These are phyloP conservation scores for Leccinum subrobustum DNA, from an alignment of 1,284 basidiomycete species.

Conservation along the genomic window DNA sequence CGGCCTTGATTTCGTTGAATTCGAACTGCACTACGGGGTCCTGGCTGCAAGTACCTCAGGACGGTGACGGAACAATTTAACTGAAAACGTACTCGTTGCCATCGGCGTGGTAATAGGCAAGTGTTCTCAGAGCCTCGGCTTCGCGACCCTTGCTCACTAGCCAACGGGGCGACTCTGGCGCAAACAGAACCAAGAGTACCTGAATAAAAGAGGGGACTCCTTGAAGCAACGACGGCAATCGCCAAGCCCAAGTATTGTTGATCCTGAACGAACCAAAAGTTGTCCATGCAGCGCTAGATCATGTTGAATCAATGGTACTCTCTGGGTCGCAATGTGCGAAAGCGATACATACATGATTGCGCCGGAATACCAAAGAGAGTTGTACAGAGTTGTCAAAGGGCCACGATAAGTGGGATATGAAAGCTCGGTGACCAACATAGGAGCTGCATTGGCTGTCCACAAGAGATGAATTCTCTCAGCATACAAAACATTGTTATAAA, in stretches of 20 bases:
- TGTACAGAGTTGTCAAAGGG: conserved; percentile 69
- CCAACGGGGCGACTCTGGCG: conserved; percentile 74
- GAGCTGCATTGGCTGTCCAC: conserved; percentile 57
- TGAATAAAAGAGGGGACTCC: conserved; percentile 65
- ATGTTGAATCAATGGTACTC: not conserved
- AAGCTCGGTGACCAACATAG: conserved; percentile 75
- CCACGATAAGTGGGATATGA: conserved; percentile 77
- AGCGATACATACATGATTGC: conserved; percentile 19
- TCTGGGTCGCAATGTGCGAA: not conserved
- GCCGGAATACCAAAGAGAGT: conserved; percentile 72
- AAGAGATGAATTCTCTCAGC: not conserved
- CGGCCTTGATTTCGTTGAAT: conserved; percentile 77
- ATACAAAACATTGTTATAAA: not conserved
- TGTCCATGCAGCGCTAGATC: conserved; percentile 65
- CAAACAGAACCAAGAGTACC: conserved; percentile 57
- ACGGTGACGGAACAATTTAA: not conserved
- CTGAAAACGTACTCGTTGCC: conserved; percentile 49
- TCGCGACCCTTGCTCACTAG: conserved; percentile 66
- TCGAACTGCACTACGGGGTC: conserved; percentile 75
- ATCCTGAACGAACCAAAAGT: conserved; percentile 76
- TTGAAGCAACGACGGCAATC: conserved; percentile 69
- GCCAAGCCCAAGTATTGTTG: conserved; percentile 68
- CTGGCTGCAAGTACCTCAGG: conserved; percentile 55
- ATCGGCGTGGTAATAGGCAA: conserved; percentile 78
- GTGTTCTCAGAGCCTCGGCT: conserved; percentile 55